A percentile compares a stretch with the other conserved stretches of the same genome.
Conservation (phyloP, 2,329 filamentous ascomycete species). For the Verticillium longisporum region DNA sequence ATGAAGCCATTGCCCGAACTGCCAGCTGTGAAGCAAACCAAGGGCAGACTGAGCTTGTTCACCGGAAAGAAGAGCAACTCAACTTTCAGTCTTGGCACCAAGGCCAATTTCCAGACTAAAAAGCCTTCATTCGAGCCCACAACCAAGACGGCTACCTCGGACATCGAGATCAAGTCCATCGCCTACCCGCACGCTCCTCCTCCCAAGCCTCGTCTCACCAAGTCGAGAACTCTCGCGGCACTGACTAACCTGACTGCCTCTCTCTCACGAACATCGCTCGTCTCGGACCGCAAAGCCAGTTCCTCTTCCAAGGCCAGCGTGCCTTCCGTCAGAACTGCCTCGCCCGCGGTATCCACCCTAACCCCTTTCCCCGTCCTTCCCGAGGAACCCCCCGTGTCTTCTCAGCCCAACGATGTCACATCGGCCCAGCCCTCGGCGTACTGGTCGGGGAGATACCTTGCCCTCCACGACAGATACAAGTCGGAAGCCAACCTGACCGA, state of each 20-base stretch:
- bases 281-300: slow-evolving; percentile 7
- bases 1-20: neutral
- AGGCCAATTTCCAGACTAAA: neutral
- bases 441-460: slow-evolving; percentile 56
- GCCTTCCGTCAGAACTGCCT: neutral
- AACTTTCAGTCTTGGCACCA: neutral
- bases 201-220: slow-evolving; percentile 24
- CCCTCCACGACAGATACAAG: slow-evolving; percentile 45
- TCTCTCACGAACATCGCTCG: slow-evolving; percentile 25
- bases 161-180: neutral
- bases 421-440: slow-evolving; percentile 42
- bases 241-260: slow-evolving; percentile 38
- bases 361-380: neutral
- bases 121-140: neutral
- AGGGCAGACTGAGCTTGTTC: neutral
- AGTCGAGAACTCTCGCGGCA: slow-evolving; percentile 36
- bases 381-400: neutral
- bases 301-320: slow-evolving; percentile 4
- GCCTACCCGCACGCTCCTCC: neutral
- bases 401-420: slow-evolving; percentile 24
- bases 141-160: neutral
- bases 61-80: neutral
- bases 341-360: neutral
- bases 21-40: neutral
- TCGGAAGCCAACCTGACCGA: neutral